Evolutionary conservation across 1,284 basidiomycete species (phyloP), one percentile per base, ranked within the genome.

Genomic region (Marasmius tenuissimus): DNA sequence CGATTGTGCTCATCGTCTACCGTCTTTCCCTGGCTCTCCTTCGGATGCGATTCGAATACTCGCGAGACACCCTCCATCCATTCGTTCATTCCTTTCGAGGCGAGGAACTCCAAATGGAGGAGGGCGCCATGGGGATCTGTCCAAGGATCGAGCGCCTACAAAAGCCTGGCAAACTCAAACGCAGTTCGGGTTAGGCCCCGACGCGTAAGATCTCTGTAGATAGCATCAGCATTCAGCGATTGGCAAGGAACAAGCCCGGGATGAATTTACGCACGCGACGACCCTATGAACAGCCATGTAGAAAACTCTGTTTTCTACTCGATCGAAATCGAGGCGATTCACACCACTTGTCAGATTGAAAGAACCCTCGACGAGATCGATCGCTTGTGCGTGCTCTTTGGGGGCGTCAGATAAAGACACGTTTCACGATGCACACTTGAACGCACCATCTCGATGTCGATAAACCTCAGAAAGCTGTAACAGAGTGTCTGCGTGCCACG

Each of bases 401-500:
- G 12, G 33, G 57, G 18, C 60, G 12, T 27, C 35, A 35, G 22
- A 37, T 49, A n/a, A 11, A 20, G 54, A 14, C 6, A 16, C 20
- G 18, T 7, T 58, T 38, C 12, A n/a, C n/a, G 22, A 3, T 22
- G 10, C 35, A 39, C 12, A 18, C 14, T n/a, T 9, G 20, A 12
- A 63, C 76, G 49, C 51, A 92, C 93, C 92, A 81, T 94, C 93
- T 68, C 93, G 85, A 71, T 96, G 90, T 40, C 89, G 83, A 71
- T 89, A 93, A 2, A 96, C 84, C 70, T 93, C 92, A 1, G 92
- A 88, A 27, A 97, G 80, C 70, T 97, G 95, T 1, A 97, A 81
- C 0, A 96, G 79, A 0, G 95, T 96, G 73, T 98, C 96, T 1
- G 89, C 92, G 68, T 97, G 96, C 85, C 94, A 97, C 0, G 88